A percentile compares a stretch with the other conserved stretches of the same genome.
phyloP scores from a whole-genome alignment of 2,329 filamentous ascomycete species.

The Sarocladiaceae sp. region DNA sequence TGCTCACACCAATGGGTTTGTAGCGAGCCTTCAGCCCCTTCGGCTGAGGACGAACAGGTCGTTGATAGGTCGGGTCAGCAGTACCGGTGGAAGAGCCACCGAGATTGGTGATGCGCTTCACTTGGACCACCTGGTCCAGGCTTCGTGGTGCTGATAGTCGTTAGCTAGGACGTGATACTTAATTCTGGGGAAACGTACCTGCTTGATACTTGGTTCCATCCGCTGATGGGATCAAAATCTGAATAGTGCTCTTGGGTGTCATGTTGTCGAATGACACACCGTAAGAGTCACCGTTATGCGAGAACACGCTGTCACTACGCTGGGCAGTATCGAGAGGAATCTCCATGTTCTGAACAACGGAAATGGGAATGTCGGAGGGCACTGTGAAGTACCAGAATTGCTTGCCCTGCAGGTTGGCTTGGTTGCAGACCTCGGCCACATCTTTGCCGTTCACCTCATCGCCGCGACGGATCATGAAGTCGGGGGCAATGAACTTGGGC shows the following conservation, averaged over 20 bases:
- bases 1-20: slow-evolving; percentile 56
- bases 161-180: slow-evolving; percentile 7
- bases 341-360: slow-evolving; percentile 60
- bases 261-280: slow-evolving; percentile 50
- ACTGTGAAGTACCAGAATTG: slow-evolving; percentile 79
- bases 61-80: slow-evolving; percentile 43
- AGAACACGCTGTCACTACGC: slow-evolving; percentile 51
- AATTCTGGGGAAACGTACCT: slow-evolving; percentile 35
- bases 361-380: slow-evolving; percentile 65
- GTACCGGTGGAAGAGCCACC: slow-evolving; percentile 31
- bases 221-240: slow-evolving; percentile 57
- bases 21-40: slow-evolving; percentile 64
- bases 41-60: slow-evolving; percentile 59
- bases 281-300: slow-evolving; percentile 61
- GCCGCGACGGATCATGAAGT: slow-evolving; percentile 50
- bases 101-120: slow-evolving; percentile 60
- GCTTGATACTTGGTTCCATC: slow-evolving; percentile 50
- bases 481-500: slow-evolving; percentile 42
- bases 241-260: slow-evolving; percentile 46
- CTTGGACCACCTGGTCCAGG: slow-evolving; percentile 58
- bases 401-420: slow-evolving; percentile 60
- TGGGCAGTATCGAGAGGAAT: slow-evolving; percentile 53
- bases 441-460: slow-evolving; percentile 36
- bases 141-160: slow-evolving; percentile 25
- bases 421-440: slow-evolving; percentile 51